phyloP scores from a whole-genome alignment of 345 rosid species.

The Acer campestre region DNA sequence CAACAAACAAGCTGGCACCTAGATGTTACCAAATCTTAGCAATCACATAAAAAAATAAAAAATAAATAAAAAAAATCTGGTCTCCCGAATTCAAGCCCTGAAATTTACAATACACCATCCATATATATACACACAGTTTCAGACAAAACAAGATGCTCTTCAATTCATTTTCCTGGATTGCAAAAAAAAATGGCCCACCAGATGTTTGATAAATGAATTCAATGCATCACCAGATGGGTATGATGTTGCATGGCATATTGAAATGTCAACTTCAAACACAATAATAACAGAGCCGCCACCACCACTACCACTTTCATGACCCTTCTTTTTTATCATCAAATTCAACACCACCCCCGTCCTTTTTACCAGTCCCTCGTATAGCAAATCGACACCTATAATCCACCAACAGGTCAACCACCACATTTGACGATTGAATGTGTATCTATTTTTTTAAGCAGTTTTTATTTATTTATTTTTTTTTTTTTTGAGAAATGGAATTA shows the following conservation, averaged over 20 bases:
- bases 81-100: not conserved
- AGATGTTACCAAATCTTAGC: not conserved
- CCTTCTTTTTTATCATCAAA: not conserved
- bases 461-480: not conserved
- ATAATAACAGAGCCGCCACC: constrained; percentile 17
- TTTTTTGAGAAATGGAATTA: not conserved
- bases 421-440: not conserved
- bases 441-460: not conserved
- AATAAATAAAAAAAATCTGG: not conserved
- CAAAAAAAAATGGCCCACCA: constrained; percentile 7
- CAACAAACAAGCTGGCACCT: constrained; percentile 4
- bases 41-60: not conserved
- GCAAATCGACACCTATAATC: not conserved
- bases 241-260: not conserved
- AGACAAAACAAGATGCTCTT: not conserved
- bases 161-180: not conserved
- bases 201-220: not conserved
- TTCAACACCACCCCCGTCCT: constrained; percentile 5
- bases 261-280: constrained; percentile 19
- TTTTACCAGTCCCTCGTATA: not conserved
- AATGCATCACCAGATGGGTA: not conserved
- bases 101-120: not conserved
- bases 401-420: constrained; percentile 10
- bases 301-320: constrained; percentile 22
- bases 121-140: not conserved